A percentile compares a stretch with the other conserved stretches of the same genome.
phyloP scores from a whole-genome alignment of 2,329 filamentous ascomycete species.

The Sphaerostilbella broomeana region DNA sequence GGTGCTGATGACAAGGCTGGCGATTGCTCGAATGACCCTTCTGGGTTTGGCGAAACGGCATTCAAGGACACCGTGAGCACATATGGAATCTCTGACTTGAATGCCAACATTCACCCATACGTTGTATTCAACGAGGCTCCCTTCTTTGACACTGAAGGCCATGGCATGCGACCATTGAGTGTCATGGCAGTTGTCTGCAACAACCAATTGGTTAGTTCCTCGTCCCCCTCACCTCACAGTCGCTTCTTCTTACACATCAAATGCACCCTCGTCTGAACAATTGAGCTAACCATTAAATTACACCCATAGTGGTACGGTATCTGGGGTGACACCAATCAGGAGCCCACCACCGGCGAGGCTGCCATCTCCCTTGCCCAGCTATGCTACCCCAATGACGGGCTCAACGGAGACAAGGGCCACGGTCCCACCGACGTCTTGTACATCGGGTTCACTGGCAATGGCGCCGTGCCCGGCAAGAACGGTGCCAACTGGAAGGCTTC shows the following conservation, averaged over 20 bases:
- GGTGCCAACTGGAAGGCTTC: constrained; percentile 45
- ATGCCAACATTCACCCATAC: constrained; percentile 40
- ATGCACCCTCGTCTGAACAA: too few relatives aligned
- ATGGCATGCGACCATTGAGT: constrained; percentile 6
- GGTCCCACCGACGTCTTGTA: constrained; percentile 48
- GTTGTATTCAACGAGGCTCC: constrained; percentile 38
- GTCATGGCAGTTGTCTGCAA: constrained; percentile 12
- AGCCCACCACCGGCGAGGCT: constrained; percentile 40
- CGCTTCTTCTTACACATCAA: too few relatives aligned
- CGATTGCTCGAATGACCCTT: constrained; percentile 31
- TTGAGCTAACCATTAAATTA: background rate
- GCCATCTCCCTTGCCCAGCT: constrained; percentile 44
- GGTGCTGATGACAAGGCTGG: constrained; percentile 29
- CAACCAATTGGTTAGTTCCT: constrained; percentile 10
- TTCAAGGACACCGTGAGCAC: constrained; percentile 31
- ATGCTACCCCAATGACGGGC: constrained; percentile 38
- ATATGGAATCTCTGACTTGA: constrained; percentile 31
- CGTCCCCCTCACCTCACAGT: too few relatives aligned
- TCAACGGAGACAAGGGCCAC: constrained; percentile 48
- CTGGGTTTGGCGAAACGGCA: constrained; percentile 34
- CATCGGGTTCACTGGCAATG: constrained; percentile 45
- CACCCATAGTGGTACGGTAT: constrained; percentile 37
- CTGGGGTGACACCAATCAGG: constrained; percentile 51
- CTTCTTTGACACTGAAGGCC: background rate
- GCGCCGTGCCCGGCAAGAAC: constrained; percentile 43